Percentiles rank a stretch among this genome's conserved stretches.
These are phyloP conservation scores for Debaryomyces prosopidis DNA, from an alignment of 805 yeast species.

Conservation along the genomic window DNA sequence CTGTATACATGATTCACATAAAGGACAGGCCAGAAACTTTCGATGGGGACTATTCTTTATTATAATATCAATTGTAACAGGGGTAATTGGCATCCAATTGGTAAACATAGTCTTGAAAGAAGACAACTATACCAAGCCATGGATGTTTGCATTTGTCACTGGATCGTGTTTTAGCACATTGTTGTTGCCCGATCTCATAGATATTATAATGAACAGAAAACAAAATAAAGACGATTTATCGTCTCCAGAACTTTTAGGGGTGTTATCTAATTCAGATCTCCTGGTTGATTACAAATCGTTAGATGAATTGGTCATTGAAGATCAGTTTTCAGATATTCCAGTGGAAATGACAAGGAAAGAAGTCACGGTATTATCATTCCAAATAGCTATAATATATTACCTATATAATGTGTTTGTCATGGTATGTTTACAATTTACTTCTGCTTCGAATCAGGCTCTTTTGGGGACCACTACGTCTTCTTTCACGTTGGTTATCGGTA, in stretches of 20 bases:
- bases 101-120: conserved; percentile 51
- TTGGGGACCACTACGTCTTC: conserved; percentile 52
- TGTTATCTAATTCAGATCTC: neutral
- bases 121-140: conserved; percentile 49
- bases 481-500: conserved; percentile 49
- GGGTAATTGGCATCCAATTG: conserved; percentile 52
- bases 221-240: too few relatives aligned
- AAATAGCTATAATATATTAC: conserved; percentile 44
- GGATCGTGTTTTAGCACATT: conserved; percentile 50
- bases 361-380: conserved; percentile 35
- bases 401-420: conserved; percentile 41
- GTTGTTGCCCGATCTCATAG: conserved; percentile 37
- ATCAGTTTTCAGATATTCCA: neutral
- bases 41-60: conserved; percentile 44
- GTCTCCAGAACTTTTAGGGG: too few relatives aligned
- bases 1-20: conserved; percentile 24
- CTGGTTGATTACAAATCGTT: conserved; percentile 1
- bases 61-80: conserved; percentile 41
- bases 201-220: neutral
- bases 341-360: conserved; percentile 26
- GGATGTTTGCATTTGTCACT: conserved; percentile 46
- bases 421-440: conserved; percentile 47
- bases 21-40: conserved; percentile 44
- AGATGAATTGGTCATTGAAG: conserved; percentile 6
- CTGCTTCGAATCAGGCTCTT: conserved; percentile 54